phyloP scores from a whole-genome alignment of 2,329 filamentous ascomycete genomes.

The Sclerotinia minor region DNA sequence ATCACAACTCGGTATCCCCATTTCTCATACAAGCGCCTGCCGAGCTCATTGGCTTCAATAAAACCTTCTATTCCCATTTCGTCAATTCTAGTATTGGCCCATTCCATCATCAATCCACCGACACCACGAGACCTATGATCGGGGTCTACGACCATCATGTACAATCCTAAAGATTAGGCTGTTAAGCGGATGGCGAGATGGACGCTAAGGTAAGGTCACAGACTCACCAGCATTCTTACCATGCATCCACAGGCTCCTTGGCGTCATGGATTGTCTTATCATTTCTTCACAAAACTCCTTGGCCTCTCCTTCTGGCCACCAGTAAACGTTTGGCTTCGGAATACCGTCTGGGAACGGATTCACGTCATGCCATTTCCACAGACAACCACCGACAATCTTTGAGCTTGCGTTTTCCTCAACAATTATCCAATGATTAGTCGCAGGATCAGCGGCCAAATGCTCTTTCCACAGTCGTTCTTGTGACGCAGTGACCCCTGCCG shows the following conservation, averaged over 20 bases:
- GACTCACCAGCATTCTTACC: constrained; percentile 1
- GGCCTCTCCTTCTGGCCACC: constrained; percentile 9
- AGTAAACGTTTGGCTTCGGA: not conserved
- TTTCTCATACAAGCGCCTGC: constrained; percentile 9
- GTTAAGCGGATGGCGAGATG: not conserved
- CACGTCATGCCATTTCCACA: constrained; percentile 11
- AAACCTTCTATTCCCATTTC: constrained; percentile 2
- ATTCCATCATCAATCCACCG: constrained; percentile 19
- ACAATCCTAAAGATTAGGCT: not conserved
- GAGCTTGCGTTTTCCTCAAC: constrained; percentile 2
- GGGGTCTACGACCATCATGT: constrained; percentile 14
- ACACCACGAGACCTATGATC: constrained; percentile 1
- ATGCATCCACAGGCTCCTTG: constrained; percentile 3
- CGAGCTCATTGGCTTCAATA: constrained; percentile 7
- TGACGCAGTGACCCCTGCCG: not conserved
- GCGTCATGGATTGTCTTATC: constrained; percentile 4
- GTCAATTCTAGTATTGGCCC: not conserved
- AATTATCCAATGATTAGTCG: not conserved
- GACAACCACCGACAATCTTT: not conserved
- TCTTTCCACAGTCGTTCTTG: constrained; percentile 8
- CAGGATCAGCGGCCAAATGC: not conserved
- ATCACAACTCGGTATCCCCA: constrained; percentile 14
- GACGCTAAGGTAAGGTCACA: not conserved
- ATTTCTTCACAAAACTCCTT: constrained; percentile 10
- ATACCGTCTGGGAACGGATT: constrained; percentile 1